Evolutionary conservation across 768 basidiomycete genomes (phyloP), one percentile per base, ranked within the genome.

Genomic region (Rhizopogon sp.): DNA sequence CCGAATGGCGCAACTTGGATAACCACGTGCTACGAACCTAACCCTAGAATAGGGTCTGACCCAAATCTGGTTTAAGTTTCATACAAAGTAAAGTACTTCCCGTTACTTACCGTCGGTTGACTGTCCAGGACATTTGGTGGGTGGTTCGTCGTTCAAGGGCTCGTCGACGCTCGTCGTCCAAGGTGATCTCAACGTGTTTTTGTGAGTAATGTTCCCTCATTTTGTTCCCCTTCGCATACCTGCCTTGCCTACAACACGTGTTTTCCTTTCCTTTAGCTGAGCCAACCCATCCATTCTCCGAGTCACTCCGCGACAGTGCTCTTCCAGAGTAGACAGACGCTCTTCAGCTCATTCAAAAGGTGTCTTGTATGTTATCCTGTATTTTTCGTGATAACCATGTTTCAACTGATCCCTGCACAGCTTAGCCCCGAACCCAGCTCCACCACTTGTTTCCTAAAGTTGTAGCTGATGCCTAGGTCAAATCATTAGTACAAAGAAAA

Each of bases 161-260:
- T 55, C 56, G 55, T 39, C 37, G 22, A 25, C 25, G 25, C 25
- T 25, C 25, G 25, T 25, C 25, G 25, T 39, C 44, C 53, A 59
- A 44, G 52, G 58, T 61, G 58, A 17, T 52, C 33, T 22, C 35
- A 37, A 33, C 47, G 47, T 16, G 35, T 49, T 22, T 20, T 35
- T 3, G 54, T 54, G 45, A 42, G 54, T 50, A 55, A 53, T 59
- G 57, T 44, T 50, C 47, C 57, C 50, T 58, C 66, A 73, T 33
- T 52, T 39, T 39, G 13, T 29, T 57, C 58, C 52, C 56, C 56
- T 51, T 44, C 13, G 52, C 40, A 49, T 53, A 54, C 41, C 39
- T 76, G 70, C 71, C 72, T 72, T 47, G 51, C 60, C 42, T 49
- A 54, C 25, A 76, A 78, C 79, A 80, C 78, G 78, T 81, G 79